Evolutionary conservation across 228 moss, liverwort and hornwort species (phyloP).

Genomic region (Sphagnum magellanicum): DNA sequence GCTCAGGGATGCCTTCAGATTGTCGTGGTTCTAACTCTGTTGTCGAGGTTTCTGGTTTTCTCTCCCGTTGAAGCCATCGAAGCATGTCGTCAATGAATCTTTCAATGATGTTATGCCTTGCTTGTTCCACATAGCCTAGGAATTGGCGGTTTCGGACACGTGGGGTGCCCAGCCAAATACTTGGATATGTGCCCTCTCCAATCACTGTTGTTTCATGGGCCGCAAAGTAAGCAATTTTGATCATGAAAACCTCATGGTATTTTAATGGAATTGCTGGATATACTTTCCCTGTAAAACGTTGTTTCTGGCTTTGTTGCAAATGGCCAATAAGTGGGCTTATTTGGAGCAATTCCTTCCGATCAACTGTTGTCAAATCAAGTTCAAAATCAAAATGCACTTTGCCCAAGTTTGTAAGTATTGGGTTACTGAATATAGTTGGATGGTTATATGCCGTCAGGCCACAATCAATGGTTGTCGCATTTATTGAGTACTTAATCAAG

Average conservation of each 20-base stretch:
- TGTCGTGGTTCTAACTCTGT: neutral
- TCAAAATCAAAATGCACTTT: constrained; percentile 74
- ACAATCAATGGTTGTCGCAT: constrained; percentile 37
- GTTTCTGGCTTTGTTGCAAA: constrained; percentile 29
- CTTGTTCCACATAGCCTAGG: constrained; percentile 52
- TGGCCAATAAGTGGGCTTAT: constrained; percentile 53
- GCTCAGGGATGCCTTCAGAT: neutral
- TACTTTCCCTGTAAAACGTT: constrained; percentile 45
- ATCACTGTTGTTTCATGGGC: constrained; percentile 40
- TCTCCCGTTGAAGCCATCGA: constrained; percentile 7
- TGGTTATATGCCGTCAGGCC: constrained; percentile 58
- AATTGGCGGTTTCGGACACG: constrained; percentile 66
- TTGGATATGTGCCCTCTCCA: constrained; percentile 86
- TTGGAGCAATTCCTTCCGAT: constrained; percentile 26
- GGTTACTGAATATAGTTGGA: constrained; percentile 26
- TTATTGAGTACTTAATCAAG: constrained; percentile 47
- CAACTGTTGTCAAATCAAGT: constrained; percentile 37
- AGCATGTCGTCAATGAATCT: constrained; percentile 28
- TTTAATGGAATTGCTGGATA: constrained; percentile 32
- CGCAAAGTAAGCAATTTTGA: constrained; percentile 73
- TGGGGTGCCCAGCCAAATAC: constrained; percentile 60
- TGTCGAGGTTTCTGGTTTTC: neutral
- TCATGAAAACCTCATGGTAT: constrained; percentile 45
- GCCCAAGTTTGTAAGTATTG: constrained; percentile 52
- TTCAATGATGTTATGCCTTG: constrained; percentile 36